Percentiles rank a stretch among this genome's conserved stretches.
Evolutionary conservation across 2,329 filamentous ascomycete species (phyloP).

Genomic region (Corinectria fuckeliana): DNA sequence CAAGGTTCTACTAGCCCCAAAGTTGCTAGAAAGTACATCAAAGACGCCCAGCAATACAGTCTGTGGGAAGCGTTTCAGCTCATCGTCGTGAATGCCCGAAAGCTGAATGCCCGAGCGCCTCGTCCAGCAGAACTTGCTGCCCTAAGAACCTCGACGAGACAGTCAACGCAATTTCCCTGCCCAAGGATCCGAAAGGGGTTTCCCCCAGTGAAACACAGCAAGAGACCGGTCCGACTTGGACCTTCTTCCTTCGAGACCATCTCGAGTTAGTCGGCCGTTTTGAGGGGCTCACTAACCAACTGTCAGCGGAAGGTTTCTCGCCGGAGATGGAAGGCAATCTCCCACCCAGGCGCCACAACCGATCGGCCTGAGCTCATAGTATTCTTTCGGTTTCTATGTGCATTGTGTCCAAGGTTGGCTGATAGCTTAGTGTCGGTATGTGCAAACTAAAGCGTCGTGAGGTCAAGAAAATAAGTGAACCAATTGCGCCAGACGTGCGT

Average conservation of each 20-base stretch:
- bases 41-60: constrained; percentile 14
- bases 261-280: not conserved
- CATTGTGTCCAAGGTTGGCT: constrained; percentile 1
- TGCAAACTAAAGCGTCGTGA: not conserved
- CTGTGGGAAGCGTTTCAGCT: constrained; percentile 12
- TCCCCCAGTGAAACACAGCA: constrained; percentile 2
- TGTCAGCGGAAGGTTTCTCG: not conserved
- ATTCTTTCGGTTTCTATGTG: constrained; percentile 2
- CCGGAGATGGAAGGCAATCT: constrained; percentile 20
- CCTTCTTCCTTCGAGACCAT: not conserved
- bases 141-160: not conserved
- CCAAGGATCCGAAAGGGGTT: constrained; percentile 14
- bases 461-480: not conserved
- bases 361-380: constrained; percentile 7
- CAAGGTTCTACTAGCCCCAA: constrained; percentile 18
- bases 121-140: not conserved
- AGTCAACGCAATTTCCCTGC: constrained; percentile 13
- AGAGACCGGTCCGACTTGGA: not conserved
- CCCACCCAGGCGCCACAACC: constrained; percentile 15
- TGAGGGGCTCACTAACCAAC: constrained; percentile 1
- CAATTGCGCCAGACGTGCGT: constrained; percentile 6
- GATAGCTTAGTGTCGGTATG: not conserved
- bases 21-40: constrained; percentile 26
- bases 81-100: not conserved
- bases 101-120: not conserved